Evolutionary conservation across 352 stramenopile genomes (phyloP).

Genomic region (Phytopythium ostracodes): DNA sequence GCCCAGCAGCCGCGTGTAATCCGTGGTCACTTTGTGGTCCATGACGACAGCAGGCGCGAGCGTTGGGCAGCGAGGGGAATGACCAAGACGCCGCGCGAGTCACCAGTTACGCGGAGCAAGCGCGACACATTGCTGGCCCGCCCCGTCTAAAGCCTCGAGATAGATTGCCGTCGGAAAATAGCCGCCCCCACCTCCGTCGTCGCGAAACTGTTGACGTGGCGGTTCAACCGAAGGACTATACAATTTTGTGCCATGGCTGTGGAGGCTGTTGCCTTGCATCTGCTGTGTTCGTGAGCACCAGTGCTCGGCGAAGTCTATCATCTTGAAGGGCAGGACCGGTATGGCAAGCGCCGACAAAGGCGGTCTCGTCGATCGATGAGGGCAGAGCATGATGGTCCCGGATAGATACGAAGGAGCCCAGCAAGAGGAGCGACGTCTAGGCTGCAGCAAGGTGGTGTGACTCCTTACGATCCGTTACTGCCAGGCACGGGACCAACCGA

Average conservation of each 20-base stretch:
- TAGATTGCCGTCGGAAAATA: not conserved
- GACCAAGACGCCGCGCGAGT: not conserved
- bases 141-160: too few relatives aligned
- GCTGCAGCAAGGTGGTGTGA: not conserved
- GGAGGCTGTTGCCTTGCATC: too few relatives aligned
- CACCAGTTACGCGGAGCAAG: not conserved
- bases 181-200: too few relatives aligned
- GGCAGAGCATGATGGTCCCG: too few relatives aligned
- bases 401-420: too few relatives aligned
- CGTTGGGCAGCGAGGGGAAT: not conserved
- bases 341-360: too few relatives aligned
- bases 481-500: not conserved
- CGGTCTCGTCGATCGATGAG: too few relatives aligned
- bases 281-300: not conserved
- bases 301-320: too few relatives aligned
- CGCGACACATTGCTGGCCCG: too few relatives aligned
- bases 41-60: slow-evolving; percentile 18
- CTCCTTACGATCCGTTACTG: not conserved
- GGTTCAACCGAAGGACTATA: too few relatives aligned
- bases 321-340: too few relatives aligned
- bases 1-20: slow-evolving; percentile 75
- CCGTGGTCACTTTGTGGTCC: slow-evolving; percentile 85
- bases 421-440: not conserved
- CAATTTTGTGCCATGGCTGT: too few relatives aligned
- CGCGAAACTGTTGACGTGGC: slow-evolving; percentile 1